Evolutionary conservation across 2,329 filamentous ascomycete species (phyloP).

Genomic region (Exophiala sp.): DNA sequence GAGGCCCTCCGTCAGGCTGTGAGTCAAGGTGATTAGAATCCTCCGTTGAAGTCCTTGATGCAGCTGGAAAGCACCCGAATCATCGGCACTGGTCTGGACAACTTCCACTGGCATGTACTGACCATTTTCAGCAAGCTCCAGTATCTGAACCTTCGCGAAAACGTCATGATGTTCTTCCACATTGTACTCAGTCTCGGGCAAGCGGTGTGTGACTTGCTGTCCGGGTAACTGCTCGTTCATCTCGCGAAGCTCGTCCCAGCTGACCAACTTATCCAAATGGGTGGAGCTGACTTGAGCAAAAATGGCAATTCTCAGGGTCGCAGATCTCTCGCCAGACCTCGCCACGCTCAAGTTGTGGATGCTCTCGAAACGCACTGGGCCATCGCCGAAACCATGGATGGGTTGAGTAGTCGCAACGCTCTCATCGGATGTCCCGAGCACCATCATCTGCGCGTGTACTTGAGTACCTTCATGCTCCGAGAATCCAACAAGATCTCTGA

Average conservation of each 20-base stretch:
- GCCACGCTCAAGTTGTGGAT: slow-evolving; percentile 97
- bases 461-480: slow-evolving; percentile 92
- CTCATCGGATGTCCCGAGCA: slow-evolving; percentile 82
- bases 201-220: slow-evolving; percentile 55
- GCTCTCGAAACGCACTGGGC: slow-evolving; percentile 87
- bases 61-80: slow-evolving; percentile 86
- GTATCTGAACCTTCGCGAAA: slow-evolving; percentile 77
- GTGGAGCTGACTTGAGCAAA: slow-evolving; percentile 87
- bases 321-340: slow-evolving; percentile 65
- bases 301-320: slow-evolving; percentile 76
- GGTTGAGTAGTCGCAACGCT: slow-evolving; percentile 91
- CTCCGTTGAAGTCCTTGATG: slow-evolving; percentile 91
- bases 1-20: slow-evolving; percentile 79
- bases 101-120: slow-evolving; percentile 92
- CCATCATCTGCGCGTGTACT: slow-evolving; percentile 93
- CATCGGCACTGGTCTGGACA: slow-evolving; percentile 73
- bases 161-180: slow-evolving; percentile 91
- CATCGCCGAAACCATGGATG: slow-evolving; percentile 89
- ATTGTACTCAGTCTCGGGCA: slow-evolving; percentile 88
- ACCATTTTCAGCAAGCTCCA: slow-evolving; percentile 86
- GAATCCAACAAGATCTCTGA: slow-evolving; percentile 93
- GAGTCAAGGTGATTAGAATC: slow-evolving; percentile 79
- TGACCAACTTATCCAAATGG: slow-evolving; percentile 93
- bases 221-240: slow-evolving; percentile 47
- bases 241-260: slow-evolving; percentile 98